Evolutionary conservation across 352 stramenopile species (phyloP).

Genomic region (Pythium pyrilobum): DNA sequence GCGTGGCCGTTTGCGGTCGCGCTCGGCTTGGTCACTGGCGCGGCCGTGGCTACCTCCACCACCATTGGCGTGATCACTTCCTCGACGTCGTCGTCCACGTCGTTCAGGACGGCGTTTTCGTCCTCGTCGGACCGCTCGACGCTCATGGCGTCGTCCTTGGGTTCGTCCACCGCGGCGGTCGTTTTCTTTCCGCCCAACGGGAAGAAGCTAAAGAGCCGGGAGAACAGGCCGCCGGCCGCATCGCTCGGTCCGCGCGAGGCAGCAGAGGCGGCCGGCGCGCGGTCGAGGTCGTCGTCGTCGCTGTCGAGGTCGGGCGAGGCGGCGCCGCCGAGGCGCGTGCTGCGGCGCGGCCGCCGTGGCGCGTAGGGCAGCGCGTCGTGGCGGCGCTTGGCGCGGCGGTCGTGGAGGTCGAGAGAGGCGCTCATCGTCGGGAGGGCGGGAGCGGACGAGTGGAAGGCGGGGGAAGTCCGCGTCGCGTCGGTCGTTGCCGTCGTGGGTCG

Average conservation of each 20-base stretch:
- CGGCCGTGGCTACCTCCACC: not conserved
- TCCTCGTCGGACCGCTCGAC: constrained; percentile 19
- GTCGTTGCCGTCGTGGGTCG: not conserved
- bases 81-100: constrained; percentile 19
- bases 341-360: constrained; percentile 21
- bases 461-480: not conserved
- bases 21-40: not conserved
- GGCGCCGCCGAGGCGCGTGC: constrained; percentile 32
- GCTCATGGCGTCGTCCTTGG: not conserved
- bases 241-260: constrained; percentile 1
- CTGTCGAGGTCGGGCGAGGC: constrained; percentile 1
- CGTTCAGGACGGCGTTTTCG: not conserved
- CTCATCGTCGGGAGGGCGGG: constrained; percentile 11
- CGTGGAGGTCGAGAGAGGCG: constrained; percentile 10
- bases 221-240: constrained; percentile 31
- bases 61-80: not conserved
- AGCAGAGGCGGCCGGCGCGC: not conserved
- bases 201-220: constrained; percentile 59
- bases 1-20: constrained; percentile 11
- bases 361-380: constrained; percentile 19
- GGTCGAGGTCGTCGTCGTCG: constrained; percentile 9
- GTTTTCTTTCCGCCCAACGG: constrained; percentile 37
- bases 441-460: not conserved
- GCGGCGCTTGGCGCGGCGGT: constrained; percentile 6
- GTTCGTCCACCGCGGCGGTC: constrained; percentile 3